Percentiles rank a stretch among this genome's conserved stretches.
These are phyloP conservation scores for Leishmania arabica DNA, from an alignment of 208 protist genomes.

Conservation along the genomic window DNA sequence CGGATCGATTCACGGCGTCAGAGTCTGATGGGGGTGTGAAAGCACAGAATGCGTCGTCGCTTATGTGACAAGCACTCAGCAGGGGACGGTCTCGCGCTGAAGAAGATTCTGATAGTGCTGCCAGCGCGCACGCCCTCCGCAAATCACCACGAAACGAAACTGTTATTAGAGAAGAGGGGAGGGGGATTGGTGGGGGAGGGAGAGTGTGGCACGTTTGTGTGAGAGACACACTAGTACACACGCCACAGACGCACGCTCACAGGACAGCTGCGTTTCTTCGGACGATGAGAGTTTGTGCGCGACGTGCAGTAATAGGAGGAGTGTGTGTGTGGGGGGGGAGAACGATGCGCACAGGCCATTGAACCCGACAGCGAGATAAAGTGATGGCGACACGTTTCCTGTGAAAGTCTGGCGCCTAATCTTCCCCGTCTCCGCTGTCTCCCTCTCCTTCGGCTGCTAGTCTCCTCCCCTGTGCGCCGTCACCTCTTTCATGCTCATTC, in stretches of 20 bases:
- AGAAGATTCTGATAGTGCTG: neutral
- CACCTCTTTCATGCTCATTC: neutral
- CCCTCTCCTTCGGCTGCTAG: neutral
- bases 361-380: neutral
- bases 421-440: neutral
- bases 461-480: neutral
- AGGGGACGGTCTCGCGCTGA: neutral
- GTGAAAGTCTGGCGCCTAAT: neutral
- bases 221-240: neutral
- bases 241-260: neutral
- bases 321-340: neutral
- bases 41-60: neutral
- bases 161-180: neutral
- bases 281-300: neutral
- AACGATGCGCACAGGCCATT: neutral
- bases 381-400: neutral
- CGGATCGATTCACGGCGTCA: neutral
- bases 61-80: neutral
- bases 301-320: neutral
- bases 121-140: neutral
- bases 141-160: neutral
- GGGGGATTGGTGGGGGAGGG: neutral
- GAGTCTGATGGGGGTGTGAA: neutral
- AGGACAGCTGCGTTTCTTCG: neutral
- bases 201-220: neutral